These are phyloP conservation scores for Xylaria curta DNA, from an alignment of 495 filamentous ascomycete genomes.

Conservation along the genomic window DNA sequence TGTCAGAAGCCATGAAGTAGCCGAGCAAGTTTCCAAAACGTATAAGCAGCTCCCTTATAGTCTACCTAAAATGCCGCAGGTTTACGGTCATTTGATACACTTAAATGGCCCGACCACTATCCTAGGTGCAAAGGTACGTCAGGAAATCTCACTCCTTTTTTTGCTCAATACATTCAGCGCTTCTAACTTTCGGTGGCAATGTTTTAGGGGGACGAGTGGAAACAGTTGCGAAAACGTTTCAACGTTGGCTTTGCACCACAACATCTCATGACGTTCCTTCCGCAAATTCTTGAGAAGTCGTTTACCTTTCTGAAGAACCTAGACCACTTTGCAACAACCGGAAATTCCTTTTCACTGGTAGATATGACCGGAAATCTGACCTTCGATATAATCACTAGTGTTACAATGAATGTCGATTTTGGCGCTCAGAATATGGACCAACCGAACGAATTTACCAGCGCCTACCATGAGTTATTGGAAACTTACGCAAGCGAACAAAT, in stretches of 20 bases:
- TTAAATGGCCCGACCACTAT: conserved; percentile 50
- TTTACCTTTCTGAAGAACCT: conserved; percentile 29
- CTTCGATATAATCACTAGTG: conserved; percentile 40
- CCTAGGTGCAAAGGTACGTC: conserved; percentile 39
- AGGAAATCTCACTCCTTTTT: not conserved
- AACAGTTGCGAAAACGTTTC: conserved; percentile 38
- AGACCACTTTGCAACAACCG: conserved; percentile 20
- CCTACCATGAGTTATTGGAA: conserved; percentile 36
- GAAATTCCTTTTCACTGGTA: conserved; percentile 29
- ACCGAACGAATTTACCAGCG: conserved; percentile 34
- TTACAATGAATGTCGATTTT: conserved; percentile 45
- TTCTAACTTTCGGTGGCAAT: not conserved
- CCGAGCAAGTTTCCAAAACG: conserved; percentile 48
- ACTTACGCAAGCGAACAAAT: conserved; percentile 24
- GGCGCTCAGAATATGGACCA: conserved; percentile 14
- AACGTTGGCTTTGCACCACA: conserved; percentile 41
- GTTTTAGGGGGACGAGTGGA: conserved; percentile 38
- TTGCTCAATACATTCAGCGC: not conserved
- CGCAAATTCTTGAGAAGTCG: conserved; percentile 38
- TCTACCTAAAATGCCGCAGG: conserved; percentile 49
- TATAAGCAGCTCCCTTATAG: conserved; percentile 51
- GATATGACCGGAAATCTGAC: conserved; percentile 20
- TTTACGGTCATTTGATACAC: conserved; percentile 33
- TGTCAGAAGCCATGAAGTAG: conserved; percentile 51
- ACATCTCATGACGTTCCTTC: conserved; percentile 40